Conservation (phyloP, 164 flowering plant species). For the Amborella trichopoda region DNA sequence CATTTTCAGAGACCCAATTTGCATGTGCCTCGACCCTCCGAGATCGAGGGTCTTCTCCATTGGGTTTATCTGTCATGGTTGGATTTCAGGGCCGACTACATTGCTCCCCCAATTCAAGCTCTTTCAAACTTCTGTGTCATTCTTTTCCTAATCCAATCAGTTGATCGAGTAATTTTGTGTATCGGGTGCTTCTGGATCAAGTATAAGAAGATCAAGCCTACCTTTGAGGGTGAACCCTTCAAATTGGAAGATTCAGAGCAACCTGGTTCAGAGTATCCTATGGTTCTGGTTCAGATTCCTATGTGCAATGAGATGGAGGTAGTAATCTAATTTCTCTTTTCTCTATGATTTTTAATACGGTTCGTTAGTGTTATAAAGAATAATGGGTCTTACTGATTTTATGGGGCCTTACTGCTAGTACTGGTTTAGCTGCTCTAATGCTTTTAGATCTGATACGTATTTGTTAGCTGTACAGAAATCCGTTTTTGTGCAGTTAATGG, state of each 20-base stretch:
- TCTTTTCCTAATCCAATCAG: constrained; percentile 67
- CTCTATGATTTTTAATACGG: background rate
- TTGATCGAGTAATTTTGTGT: constrained; percentile 54
- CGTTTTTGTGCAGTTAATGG: too few species aligned
- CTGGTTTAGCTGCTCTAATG: too few species aligned
- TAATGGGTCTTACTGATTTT: too few species aligned
- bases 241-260: constrained; percentile 40
- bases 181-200: constrained; percentile 84
- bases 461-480: too few species aligned
- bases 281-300: constrained; percentile 88
- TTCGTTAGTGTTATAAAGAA: background rate
- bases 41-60: constrained; percentile 48
- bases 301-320: constrained; percentile 97
- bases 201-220: constrained; percentile 56
- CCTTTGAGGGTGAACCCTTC: constrained; percentile 32
- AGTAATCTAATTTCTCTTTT: constrained; percentile 3
- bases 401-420: too few species aligned
- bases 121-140: constrained; percentile 59
- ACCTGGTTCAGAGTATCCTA: constrained; percentile 36
- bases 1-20: constrained; percentile 37
- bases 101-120: constrained; percentile 55
- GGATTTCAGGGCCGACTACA: constrained; percentile 50
- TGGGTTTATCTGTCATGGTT: constrained; percentile 51
- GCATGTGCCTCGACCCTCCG: constrained; percentile 45
- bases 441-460: too few species aligned